phyloP scores from a whole-genome alignment of 495 filamentous ascomycete genomes.

The Cryomyces minteri region DNA sequence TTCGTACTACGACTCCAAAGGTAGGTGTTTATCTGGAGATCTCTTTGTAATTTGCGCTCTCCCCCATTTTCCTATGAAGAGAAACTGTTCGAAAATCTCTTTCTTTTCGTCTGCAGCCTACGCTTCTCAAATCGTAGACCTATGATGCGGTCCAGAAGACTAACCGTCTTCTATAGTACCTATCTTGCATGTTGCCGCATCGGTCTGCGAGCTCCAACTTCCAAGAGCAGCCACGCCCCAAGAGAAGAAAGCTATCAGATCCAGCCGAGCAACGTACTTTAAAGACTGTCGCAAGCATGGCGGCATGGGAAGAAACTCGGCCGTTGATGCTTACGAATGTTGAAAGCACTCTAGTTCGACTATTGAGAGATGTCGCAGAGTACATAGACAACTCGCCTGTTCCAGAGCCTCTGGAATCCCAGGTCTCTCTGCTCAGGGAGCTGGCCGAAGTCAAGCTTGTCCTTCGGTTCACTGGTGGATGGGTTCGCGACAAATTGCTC shows the following conservation, averaged over 20 bases:
- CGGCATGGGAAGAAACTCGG: not conserved
- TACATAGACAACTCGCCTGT: conserved; percentile 32
- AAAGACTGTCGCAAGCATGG: not conserved
- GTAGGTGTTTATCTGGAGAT: no score
- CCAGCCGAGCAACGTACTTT: not conserved
- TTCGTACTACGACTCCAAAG: no score
- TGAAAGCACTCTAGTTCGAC: conserved; percentile 46
- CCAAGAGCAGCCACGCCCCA: not conserved
- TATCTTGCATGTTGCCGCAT: not conserved
- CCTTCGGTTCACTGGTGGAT: conserved; percentile 89
- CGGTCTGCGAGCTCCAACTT: not conserved
- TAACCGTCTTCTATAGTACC: not conserved
- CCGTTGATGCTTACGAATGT: conserved; percentile 40
- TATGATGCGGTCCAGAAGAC: no score
- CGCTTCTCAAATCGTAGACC: no score
- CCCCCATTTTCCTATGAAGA: no score
- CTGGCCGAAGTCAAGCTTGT: conserved; percentile 21
- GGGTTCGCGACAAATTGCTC: conserved; percentile 93
- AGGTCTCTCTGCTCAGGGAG: conserved; percentile 22
- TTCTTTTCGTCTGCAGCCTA: no score
- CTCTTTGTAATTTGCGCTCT: no score
- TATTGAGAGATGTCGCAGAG: conserved; percentile 57
- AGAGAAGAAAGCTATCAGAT: not conserved
- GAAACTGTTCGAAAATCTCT: no score
- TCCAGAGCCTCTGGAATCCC: conserved; percentile 1